phyloP scores from a whole-genome alignment of 768 basidiomycete genomes.

The Cytidiella melzeri region DNA sequence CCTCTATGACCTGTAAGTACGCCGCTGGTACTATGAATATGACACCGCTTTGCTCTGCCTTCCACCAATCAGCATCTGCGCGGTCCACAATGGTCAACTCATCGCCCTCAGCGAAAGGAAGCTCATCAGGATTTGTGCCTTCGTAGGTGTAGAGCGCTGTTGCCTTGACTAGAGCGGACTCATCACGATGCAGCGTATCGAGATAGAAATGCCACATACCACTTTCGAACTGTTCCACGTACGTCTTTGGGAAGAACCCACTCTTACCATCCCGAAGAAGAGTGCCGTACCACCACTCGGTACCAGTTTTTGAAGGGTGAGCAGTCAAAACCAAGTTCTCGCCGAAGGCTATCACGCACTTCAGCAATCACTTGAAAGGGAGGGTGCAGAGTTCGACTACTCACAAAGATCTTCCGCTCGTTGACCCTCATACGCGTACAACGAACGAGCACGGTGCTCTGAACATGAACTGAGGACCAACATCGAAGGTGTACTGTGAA shows the following conservation, averaged over 20 bases:
- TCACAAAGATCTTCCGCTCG: conserved; percentile 83
- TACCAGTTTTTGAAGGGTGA: conserved; percentile 78
- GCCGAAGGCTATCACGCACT: conserved; percentile 69
- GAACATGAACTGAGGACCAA: no score
- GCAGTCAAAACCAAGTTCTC: conserved; percentile 75
- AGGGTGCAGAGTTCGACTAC: no score
- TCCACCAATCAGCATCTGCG: conserved; percentile 92
- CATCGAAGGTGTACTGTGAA: no score
- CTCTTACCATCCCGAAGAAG: conserved; percentile 54
- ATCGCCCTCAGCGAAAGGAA: conserved; percentile 83
- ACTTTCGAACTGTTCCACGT: conserved; percentile 66
- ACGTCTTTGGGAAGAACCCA: conserved; percentile 89
- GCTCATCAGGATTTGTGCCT: conserved; percentile 67
- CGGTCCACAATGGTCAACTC: conserved; percentile 72
- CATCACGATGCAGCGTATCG: conserved; percentile 5
- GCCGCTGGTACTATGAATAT: conserved; percentile 90
- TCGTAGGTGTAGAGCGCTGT: conserved; percentile 78
- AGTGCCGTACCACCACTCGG: conserved; percentile 94
- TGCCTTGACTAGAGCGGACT: conserved; percentile 46
- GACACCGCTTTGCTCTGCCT: conserved; percentile 79
- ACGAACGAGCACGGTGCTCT: conserved; percentile 73
- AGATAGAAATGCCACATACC: conserved; percentile 39
- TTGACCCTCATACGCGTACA: conserved; percentile 84
- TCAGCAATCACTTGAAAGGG: no score
- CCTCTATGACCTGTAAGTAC: conserved; percentile 80